phyloP scores from a whole-genome alignment of 805 yeast species.

The Scheffersomyces ergatensis region DNA sequence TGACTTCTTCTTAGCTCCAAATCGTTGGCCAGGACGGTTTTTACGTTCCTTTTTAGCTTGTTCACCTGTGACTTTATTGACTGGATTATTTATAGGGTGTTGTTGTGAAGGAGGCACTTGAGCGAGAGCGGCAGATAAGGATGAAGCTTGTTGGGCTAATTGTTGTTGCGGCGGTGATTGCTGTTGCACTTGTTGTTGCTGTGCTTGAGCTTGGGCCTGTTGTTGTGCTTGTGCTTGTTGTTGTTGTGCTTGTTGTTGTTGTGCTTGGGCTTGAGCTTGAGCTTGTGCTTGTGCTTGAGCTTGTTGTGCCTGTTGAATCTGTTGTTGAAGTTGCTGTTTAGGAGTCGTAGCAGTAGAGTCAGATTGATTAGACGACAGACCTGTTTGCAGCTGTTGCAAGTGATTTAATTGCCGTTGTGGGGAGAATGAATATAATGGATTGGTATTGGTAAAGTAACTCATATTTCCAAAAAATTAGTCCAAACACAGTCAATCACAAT shows the following conservation, averaged over 20 bases:
- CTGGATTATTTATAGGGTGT: too few species aligned
- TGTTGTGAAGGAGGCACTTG: too few species aligned
- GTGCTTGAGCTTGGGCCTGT: background rate
- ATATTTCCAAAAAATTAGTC: too few species aligned
- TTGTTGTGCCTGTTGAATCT: slow-evolving; percentile 1
- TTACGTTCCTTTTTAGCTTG: slow-evolving; percentile 13
- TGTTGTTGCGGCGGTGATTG: background rate
- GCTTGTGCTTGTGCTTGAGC: slow-evolving; percentile 2
- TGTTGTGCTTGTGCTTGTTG: background rate
- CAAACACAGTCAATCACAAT: too few species aligned
- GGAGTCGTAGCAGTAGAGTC: slow-evolving; percentile 2
- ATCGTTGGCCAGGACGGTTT: slow-evolving; percentile 53
- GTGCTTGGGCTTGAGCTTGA: slow-evolving; percentile 3
- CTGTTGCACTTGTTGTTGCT: too few species aligned
- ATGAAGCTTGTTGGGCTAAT: background rate
- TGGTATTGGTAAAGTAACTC: background rate
- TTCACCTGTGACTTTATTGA: too few species aligned
- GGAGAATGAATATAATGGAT: background rate
- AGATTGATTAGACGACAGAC: background rate
- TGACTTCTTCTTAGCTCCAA: slow-evolving; percentile 59
- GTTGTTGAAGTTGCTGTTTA: slow-evolving; percentile 3
- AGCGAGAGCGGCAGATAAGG: too few species aligned
- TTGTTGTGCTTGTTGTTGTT: background rate
- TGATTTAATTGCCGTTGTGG: background rate
- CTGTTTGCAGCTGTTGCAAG: background rate